Evolutionary conservation across 2,329 filamentous ascomycete species (phyloP), one percentile per base, ranked within the genome.

Genomic region (Periconia sp.): DNA sequence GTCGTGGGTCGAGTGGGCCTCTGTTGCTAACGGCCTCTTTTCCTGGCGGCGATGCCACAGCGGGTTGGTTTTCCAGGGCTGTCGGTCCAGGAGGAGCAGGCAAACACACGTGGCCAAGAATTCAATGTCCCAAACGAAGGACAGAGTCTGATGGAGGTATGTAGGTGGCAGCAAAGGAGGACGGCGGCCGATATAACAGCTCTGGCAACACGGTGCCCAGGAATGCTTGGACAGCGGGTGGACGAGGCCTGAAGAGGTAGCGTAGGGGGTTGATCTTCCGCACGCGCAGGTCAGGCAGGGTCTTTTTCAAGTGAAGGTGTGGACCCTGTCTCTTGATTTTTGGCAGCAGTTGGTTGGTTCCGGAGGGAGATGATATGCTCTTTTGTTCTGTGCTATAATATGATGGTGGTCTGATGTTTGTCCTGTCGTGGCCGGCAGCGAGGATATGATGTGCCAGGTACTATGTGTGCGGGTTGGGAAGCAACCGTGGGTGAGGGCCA

Each of bases 181-280:
- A n/a, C 33, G 33, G 15, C 33, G 33, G 33, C 11, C 5, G 33
- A 14, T 37, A 37, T 37, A 59, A 69, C 33, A 37, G 14, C 33
- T 14, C 6, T 37, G 11, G 33, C 33, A 13, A 37, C 6, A 27
- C 19, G 18, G 59, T 58, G 59, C 56, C 59, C 58, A 59, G 62
- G 65, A 68, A 67, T 64, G 66, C 65, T 66, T 65, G 62, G 49
- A 56, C 59, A 60, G 44, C 54, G 46, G 49, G 55, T 27, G 23
- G 23, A 27, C 23, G 23, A 27, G 8, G 23, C 64, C 70, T 59
- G 63, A 63, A 66, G 58, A 61, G 69, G 69, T 59, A 70, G 65
- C 54, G 54, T 51, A 57, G 44, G 55, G 45, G 54, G 69, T 49
- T 64, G 70, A 73, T 73, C 69, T 61, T 65, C 61, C 64, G 64